These are phyloP conservation scores for Punica granatum DNA, from an alignment of 345 rosid species.

Conservation along the genomic window DNA sequence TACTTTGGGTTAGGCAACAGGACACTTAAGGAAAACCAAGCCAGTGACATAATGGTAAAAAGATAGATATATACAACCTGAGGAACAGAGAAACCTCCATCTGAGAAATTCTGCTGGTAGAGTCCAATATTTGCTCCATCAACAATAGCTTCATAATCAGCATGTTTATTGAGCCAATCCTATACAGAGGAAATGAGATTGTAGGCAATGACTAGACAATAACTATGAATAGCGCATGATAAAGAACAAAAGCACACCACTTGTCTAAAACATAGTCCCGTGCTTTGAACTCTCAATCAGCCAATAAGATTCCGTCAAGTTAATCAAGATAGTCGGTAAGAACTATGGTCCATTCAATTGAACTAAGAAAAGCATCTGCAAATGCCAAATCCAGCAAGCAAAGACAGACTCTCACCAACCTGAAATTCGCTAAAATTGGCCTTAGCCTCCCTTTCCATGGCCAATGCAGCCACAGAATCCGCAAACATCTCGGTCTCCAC, in stretches of 20 bases:
- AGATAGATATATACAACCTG: slow-evolving; percentile 43
- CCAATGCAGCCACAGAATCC: slow-evolving; percentile 56
- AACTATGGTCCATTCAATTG: background rate
- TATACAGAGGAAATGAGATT: slow-evolving; percentile 13
- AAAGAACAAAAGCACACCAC: background rate
- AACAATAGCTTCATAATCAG: slow-evolving; percentile 57
- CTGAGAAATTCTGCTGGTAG: slow-evolving; percentile 80
- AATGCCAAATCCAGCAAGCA: background rate
- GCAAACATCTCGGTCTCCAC: slow-evolving; percentile 61
- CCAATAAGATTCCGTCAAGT: background rate
- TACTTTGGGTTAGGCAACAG: slow-evolving; percentile 9
- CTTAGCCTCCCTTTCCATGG: slow-evolving; percentile 72
- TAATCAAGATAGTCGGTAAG: background rate
- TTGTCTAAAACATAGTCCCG: background rate
- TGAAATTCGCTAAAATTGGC: slow-evolving; percentile 75
- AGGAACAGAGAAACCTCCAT: slow-evolving; percentile 66
- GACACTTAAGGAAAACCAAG: background rate
- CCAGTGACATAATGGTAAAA: background rate
- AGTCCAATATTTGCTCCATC: slow-evolving; percentile 96
- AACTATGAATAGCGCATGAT: background rate
- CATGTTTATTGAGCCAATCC: slow-evolving; percentile 69
- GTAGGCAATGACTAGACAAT: background rate
- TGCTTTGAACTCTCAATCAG: background rate
- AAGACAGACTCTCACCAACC: slow-evolving; percentile 26
- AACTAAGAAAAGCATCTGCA: background rate